Percentiles rank a stretch among this genome's conserved stretches.
phyloP scores from a whole-genome alignment of 1,284 basidiomycete species.

The Cryptococcus sp. region DNA sequence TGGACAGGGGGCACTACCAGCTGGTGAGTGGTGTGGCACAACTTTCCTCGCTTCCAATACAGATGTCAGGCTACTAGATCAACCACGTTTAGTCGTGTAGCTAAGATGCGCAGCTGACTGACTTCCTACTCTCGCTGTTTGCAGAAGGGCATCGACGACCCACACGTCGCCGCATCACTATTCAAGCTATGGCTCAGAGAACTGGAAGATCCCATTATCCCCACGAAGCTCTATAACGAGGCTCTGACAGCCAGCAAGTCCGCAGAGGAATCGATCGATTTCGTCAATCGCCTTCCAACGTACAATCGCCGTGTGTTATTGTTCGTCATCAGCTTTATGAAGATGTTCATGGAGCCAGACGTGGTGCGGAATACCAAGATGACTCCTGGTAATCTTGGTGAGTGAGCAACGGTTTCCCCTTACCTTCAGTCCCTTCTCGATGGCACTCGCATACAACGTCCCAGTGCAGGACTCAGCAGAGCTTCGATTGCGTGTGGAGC shows the following conservation, averaged over 20 bases:
- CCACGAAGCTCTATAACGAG: constrained; percentile 69
- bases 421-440: not conserved
- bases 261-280: constrained; percentile 67
- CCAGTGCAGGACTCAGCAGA: not conserved
- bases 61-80: too few species aligned
- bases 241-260: constrained; percentile 62
- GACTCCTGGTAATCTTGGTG: constrained; percentile 59
- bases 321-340: constrained; percentile 84
- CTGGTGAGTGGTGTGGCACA: constrained; percentile 59
- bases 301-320: constrained; percentile 79
- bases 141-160: constrained; percentile 70
- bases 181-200: constrained; percentile 92
- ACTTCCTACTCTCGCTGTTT: not conserved
- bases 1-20: constrained; percentile 86
- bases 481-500: not conserved
- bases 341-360: constrained; percentile 77
- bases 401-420: constrained; percentile 11
- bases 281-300: constrained; percentile 74
- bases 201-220: constrained; percentile 81
- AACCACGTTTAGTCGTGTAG: not conserved
- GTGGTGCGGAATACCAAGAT: constrained; percentile 77
- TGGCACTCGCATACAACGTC: not conserved
- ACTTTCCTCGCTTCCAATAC: too few species aligned
- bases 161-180: constrained; percentile 80
- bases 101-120: not conserved